Percentiles rank a stretch among this genome's conserved stretches.
These are phyloP conservation scores for Naganishia albida DNA, from an alignment of 1,284 basidiomycete species.

Conservation along the genomic window DNA sequence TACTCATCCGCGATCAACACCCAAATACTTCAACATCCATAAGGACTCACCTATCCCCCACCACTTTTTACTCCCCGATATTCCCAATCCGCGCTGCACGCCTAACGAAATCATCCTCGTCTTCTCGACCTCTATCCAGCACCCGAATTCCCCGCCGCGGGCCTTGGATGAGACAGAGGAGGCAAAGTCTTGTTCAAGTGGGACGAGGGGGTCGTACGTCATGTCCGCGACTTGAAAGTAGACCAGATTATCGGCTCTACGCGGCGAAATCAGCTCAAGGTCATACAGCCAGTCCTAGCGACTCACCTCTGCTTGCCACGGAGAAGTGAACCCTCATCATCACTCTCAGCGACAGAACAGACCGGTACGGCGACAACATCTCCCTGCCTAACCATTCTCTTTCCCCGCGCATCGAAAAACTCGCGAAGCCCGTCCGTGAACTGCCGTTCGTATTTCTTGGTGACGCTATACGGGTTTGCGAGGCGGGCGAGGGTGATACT, in stretches of 20 bases:
- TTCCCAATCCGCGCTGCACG: slow-evolving; percentile 63
- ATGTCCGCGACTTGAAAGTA: slow-evolving; percentile 81
- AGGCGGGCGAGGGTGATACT: slow-evolving; percentile 78
- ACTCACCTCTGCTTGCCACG: slow-evolving; percentile 13
- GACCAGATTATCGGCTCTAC: slow-evolving; percentile 56
- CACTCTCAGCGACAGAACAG: slow-evolving; percentile 55
- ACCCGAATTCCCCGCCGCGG: slow-evolving; percentile 71
- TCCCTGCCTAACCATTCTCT: slow-evolving; percentile 71
- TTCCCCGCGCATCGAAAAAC: slow-evolving; percentile 61
- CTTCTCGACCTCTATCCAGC: slow-evolving; percentile 71
- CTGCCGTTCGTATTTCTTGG: slow-evolving; percentile 69
- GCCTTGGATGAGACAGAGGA: slow-evolving; percentile 53
- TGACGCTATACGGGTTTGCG: slow-evolving; percentile 74
- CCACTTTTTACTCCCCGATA: slow-evolving; percentile 66
- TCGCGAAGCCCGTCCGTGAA: slow-evolving; percentile 69
- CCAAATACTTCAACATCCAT: no score
- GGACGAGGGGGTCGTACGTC: slow-evolving; percentile 61
- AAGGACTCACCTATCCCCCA: slow-evolving; percentile 49
- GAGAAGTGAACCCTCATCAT: slow-evolving; percentile 43
- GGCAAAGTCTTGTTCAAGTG: slow-evolving; percentile 52
- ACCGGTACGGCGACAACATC: slow-evolving; percentile 78
- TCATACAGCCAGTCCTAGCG: neutral
- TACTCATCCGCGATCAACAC: slow-evolving; percentile 30
- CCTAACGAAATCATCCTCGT: slow-evolving; percentile 81
- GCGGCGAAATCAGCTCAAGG: neutral